A percentile compares a stretch with the other conserved stretches of the same genome.
These are phyloP conservation scores for Entomophthora muscae DNA, from an alignment of 371 early-diverging fungal genomes.

Conservation along the genomic window DNA sequence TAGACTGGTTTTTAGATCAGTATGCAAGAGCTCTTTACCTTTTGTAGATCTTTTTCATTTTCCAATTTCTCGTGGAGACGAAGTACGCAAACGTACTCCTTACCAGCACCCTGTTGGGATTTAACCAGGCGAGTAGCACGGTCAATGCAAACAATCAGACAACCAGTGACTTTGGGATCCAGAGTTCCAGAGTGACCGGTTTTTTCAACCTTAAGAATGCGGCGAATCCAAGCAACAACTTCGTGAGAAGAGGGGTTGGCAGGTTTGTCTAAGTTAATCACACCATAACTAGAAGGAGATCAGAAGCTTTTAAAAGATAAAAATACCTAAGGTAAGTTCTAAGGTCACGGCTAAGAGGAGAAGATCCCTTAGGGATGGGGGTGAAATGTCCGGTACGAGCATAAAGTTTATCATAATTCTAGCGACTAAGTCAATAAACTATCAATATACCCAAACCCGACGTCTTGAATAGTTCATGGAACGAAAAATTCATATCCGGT, in stretches of 20 bases:
- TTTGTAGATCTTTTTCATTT: conserved; percentile 64
- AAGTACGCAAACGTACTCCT: conserved; percentile 96
- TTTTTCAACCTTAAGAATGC: conserved; percentile 96
- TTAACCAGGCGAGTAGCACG: conserved; percentile 98
- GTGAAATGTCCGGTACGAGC: conserved; percentile 97
- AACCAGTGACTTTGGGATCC: conserved; percentile 99
- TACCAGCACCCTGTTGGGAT: conserved; percentile 97
- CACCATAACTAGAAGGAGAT: conserved; percentile 56
- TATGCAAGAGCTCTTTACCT: conserved; percentile 19
- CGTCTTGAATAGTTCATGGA: neutral
- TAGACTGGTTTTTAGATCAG: conserved; percentile 25
- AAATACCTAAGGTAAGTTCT: conserved; percentile 63
- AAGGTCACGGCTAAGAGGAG: conserved; percentile 90
- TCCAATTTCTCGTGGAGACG: conserved; percentile 89
- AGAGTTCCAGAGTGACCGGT: conserved; percentile 99
- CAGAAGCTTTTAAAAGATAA: neutral
- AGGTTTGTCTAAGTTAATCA: conserved; percentile 96
- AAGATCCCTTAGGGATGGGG: conserved; percentile 88
- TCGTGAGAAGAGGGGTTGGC: conserved; percentile 99
- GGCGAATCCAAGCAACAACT: conserved; percentile 99
- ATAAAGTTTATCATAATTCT: conserved; percentile 96
- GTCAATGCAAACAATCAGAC: conserved; percentile 97
- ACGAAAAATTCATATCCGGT: neutral
- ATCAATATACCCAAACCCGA: neutral
- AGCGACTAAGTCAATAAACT: conserved; percentile 9